These are phyloP conservation scores for Penicillium chermesinum DNA, from an alignment of 495 filamentous ascomycete genomes.

Conservation along the genomic window DNA sequence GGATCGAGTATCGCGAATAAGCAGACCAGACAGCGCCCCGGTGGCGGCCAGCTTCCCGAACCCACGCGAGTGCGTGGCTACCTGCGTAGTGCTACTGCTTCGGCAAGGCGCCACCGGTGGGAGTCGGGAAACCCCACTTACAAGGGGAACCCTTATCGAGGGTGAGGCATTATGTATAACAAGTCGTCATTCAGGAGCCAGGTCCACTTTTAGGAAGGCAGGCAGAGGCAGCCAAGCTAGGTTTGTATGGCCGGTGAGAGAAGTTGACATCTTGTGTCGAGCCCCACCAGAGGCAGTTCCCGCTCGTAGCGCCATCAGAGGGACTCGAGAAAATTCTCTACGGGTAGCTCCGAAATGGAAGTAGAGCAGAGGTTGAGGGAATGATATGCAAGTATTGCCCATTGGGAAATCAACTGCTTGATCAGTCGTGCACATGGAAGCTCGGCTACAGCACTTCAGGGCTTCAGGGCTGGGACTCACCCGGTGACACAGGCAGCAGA, in stretches of 20 bases:
- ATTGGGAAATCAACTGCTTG: not conserved
- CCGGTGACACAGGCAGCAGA: not conserved
- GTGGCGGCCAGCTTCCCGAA: too few species aligned
- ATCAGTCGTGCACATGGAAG: too few species aligned
- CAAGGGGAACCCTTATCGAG: not conserved
- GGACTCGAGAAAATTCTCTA: not conserved
- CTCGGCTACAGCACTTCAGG: too few species aligned
- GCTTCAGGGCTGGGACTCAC: not conserved
- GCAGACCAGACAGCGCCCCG: too few species aligned
- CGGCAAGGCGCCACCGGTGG: too few species aligned
- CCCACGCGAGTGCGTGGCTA: too few species aligned
- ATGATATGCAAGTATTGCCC: not conserved
- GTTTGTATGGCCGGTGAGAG: conserved; percentile 17
- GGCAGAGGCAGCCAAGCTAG: not conserved
- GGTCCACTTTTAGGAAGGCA: not conserved
- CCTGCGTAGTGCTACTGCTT: too few species aligned
- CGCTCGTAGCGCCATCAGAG: conserved; percentile 9
- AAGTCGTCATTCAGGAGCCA: not conserved
- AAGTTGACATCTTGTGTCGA: conserved; percentile 10
- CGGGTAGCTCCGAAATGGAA: conserved; percentile 8
- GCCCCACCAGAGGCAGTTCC: conserved; percentile 1
- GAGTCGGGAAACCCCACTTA: not conserved
- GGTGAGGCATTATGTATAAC: not conserved
- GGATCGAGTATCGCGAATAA: too few species aligned
- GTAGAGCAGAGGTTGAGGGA: not conserved